Base-by-base conservation (phyloP, 257 asterid species). In the Paulownia fortunei region DNA sequence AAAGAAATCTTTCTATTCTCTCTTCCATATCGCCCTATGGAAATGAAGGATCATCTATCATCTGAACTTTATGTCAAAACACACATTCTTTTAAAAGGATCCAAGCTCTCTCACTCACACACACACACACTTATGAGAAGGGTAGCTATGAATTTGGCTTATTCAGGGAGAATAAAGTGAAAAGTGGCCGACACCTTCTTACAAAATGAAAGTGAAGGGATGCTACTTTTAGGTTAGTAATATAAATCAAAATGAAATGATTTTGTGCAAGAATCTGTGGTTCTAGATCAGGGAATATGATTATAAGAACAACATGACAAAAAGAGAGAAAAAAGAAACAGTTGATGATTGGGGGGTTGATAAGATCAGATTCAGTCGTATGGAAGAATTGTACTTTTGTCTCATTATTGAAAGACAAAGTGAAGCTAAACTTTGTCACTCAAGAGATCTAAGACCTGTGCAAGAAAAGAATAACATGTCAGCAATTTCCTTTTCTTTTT, bases 141-240 rank as follows among this genome's bases (percentile, higher is more conserved):
- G 68, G 44, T 39, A 77, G 82, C 63, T 46, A 67, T 61, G 69
- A 15, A 47, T 77, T 73, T 82, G 78, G 81, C 81, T 79, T 76
- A 75, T 82, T 84, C 59, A 76, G 83, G 93, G 89, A 84, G 98
- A 94, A 94, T 94, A 92, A 94, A 94, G 99, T 90, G 96, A 84
- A 94, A 94, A 88, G 94, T 47, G 60, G 71, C 90, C 88, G 92
- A 88, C 96, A 91, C 82, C 86, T 89, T 85, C 91, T 82, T 86
- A 81, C 86, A 82, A 54, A 82, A 81, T 81, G 86, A 92, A 93
- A 89, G 97, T 85, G 92, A 88, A 66, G 86, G 70, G 81, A 80
- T 79, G 84, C 84, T 71, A 74, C 87, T 87, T 85, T 85, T 76
- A 61, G 79, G 60, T 83, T 73, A 60, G 59, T 55, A 81, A 18